Evolutionary conservation across 306 rosid genomes (phyloP).

Genomic region (Lagenaria siceraria): DNA sequence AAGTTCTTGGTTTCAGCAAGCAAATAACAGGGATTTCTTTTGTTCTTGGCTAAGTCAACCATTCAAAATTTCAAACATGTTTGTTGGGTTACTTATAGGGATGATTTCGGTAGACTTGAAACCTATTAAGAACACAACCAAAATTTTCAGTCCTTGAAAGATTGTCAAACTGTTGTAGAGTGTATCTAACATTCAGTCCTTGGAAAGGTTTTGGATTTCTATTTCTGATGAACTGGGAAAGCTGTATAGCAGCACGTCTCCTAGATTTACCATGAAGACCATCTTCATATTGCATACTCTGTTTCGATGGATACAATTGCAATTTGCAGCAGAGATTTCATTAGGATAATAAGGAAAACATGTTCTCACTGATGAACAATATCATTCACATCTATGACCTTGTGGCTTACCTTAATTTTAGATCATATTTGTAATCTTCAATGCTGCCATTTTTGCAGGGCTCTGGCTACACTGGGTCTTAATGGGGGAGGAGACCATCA

Average conservation of each 20-base stretch:
- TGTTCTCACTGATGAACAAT: background rate
- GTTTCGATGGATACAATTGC: background rate
- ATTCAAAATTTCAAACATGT: background rate
- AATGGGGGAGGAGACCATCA: conserved; percentile 50
- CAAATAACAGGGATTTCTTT: background rate
- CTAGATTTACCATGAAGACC: background rate
- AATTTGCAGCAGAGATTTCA: background rate
- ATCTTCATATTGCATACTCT: background rate
- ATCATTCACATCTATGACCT: background rate
- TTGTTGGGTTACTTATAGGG: background rate
- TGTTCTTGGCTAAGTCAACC: background rate
- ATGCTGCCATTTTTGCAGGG: conserved; percentile 38
- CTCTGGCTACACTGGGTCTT: conserved; percentile 22
- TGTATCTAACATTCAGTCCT: background rate
- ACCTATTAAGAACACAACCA: background rate
- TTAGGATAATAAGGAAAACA: background rate
- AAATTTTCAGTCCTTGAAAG: background rate
- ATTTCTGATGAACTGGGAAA: background rate
- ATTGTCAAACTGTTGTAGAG: background rate
- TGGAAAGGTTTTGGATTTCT: background rate
- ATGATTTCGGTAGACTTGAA: background rate
- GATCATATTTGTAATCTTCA: background rate
- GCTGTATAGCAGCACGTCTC: background rate
- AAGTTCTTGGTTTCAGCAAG: background rate
- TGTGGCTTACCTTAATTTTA: background rate